Evolutionary conservation across 2,329 filamentous ascomycete genomes (phyloP).

Genomic region (Ceratocystis lukuohia): DNA sequence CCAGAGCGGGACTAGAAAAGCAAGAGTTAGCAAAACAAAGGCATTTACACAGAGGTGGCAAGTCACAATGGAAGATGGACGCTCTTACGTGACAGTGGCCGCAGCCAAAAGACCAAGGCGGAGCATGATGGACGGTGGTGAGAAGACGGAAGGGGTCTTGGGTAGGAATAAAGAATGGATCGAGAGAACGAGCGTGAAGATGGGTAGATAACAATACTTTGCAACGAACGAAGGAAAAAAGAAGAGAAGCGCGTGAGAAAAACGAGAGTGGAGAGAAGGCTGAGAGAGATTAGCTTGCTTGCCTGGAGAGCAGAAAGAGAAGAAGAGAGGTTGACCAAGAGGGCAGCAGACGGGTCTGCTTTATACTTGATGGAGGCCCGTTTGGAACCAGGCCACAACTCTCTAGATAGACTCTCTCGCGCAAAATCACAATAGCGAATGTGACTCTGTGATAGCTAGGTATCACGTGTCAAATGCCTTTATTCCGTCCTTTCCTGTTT

Average conservation of each 20-base stretch:
- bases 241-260: not conserved
- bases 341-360: not conserved
- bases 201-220: conserved; percentile 7
- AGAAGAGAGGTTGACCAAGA: not conserved
- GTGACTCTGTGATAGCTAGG: not conserved
- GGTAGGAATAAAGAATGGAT: conserved; percentile 3
- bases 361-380: not conserved
- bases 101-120: conserved; percentile 14
- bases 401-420: not conserved
- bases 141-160: not conserved
- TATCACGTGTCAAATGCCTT: not conserved
- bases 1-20: conserved; percentile 6
- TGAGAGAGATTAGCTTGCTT: conserved; percentile 15
- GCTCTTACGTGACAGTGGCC: conserved; percentile 15
- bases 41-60: not conserved
- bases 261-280: conserved; percentile 9
- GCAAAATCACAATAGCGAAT: not conserved
- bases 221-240: not conserved
- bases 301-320: conserved; percentile 4
- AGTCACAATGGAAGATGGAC: not conserved
- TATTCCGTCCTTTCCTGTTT: not conserved
- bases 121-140: conserved; percentile 14
- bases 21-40: not conserved
- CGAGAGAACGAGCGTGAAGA: conserved; percentile 6
- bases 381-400: not conserved